Conservation (phyloP, 345 rosid species). For the Melastoma malabathricum region DNA sequence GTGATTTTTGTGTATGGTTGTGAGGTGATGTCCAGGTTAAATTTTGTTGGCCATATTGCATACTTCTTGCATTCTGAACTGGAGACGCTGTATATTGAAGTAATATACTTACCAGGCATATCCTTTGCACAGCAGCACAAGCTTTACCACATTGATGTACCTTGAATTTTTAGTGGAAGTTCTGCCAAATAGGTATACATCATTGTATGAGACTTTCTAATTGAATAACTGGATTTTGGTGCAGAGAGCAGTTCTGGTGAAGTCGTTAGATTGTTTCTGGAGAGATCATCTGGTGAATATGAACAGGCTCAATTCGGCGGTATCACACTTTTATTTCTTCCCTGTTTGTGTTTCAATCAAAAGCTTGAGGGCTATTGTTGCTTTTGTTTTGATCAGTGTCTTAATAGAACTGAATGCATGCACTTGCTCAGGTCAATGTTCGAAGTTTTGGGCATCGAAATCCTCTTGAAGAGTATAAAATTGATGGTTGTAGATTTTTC, state of each 20-base stretch:
- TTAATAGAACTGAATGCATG: conserved; percentile 10
- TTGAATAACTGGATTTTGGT: conserved; percentile 7
- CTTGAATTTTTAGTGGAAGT: no score
- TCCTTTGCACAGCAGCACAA: no score
- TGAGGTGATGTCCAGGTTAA: no score
- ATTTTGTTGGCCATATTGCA: no score
- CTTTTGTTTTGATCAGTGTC: not conserved
- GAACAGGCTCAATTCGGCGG: conserved; percentile 92
- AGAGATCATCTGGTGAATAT: conserved; percentile 89
- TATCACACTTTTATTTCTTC: conserved; percentile 14
- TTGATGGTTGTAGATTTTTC: conserved; percentile 89
- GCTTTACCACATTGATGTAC: no score
- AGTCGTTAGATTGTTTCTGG: conserved; percentile 84
- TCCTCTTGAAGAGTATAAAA: conserved; percentile 97
- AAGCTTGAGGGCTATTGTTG: not conserved
- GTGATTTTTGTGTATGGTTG: no score
- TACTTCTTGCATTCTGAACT: no score
- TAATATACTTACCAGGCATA: no score
- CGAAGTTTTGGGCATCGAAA: conserved; percentile 94
- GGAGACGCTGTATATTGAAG: no score
- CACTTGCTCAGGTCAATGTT: conserved; percentile 54
- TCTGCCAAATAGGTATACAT: not conserved
- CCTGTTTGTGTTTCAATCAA: conserved; percentile 1
- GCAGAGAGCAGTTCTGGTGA: conserved; percentile 79
- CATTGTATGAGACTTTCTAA: not conserved